Evolutionary conservation across 805 yeast genomes (phyloP).

Genomic region (Millerozyma acaciae): DNA sequence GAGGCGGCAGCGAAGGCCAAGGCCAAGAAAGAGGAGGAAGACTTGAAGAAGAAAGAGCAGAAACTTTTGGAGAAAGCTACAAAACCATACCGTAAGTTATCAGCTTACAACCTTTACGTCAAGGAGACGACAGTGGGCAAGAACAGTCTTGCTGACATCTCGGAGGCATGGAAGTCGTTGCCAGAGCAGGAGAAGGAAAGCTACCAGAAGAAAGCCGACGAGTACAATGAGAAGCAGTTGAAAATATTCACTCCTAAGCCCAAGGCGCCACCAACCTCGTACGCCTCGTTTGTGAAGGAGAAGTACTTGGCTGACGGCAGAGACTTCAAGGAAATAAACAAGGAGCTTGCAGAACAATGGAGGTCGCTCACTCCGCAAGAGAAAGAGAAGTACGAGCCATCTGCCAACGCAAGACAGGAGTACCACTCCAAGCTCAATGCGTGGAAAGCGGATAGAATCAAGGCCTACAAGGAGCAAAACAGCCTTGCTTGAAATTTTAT

Average conservation of each 20-base stretch:
- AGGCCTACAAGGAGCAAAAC: conserved; percentile 5
- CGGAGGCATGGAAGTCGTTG: conserved; percentile 24
- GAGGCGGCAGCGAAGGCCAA: conserved; percentile 7
- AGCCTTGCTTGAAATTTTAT: conserved; percentile 2
- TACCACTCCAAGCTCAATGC: conserved; percentile 19
- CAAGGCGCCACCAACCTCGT: conserved; percentile 26
- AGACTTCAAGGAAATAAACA: conserved; percentile 20
- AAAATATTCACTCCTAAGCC: conserved; percentile 31
- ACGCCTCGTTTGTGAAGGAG: conserved; percentile 27
- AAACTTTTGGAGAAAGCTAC: conserved; percentile 17
- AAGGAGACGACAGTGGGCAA: conserved; percentile 15
- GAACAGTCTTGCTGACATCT: conserved; percentile 12
- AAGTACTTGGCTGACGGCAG: conserved; percentile 21
- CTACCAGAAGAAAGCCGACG: conserved; percentile 23
- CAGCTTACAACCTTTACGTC: conserved; percentile 21
- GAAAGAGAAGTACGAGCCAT: conserved; percentile 21
- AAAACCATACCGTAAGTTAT: conserved; percentile 20
- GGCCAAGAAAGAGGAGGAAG: conserved; percentile 6
- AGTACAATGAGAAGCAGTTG: conserved; percentile 21
- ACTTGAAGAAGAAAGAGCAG: conserved; percentile 12
- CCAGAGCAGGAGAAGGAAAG: conserved; percentile 24
- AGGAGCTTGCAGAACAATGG: conserved; percentile 29
- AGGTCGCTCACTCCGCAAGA: conserved; percentile 23
- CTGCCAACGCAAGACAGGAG: conserved; percentile 15
- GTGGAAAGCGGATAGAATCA: conserved; percentile 31